A percentile compares a stretch with the other conserved stretches of the same genome.
These are phyloP conservation scores for Colletotrichum sojae DNA, from an alignment of 2,329 filamentous ascomycete genomes.

Conservation along the genomic window DNA sequence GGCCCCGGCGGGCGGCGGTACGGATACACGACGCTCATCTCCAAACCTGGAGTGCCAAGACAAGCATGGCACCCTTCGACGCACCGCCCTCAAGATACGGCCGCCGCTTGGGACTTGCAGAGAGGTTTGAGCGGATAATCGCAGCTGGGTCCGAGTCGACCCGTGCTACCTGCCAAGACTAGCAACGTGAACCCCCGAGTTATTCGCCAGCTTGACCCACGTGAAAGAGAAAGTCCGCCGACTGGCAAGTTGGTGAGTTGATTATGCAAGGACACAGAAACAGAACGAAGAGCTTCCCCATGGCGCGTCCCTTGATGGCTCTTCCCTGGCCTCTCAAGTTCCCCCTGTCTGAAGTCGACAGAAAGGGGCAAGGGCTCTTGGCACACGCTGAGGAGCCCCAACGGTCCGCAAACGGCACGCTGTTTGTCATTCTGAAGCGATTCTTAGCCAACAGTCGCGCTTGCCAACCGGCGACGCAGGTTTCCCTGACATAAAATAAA, in stretches of 20 bases:
- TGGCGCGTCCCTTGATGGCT: constrained; percentile 6
- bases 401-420: constrained; percentile 1
- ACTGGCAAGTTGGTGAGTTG: constrained; percentile 19
- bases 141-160: constrained; percentile 16
- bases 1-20: background rate
- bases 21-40: constrained; percentile 34
- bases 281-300: background rate
- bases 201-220: constrained; percentile 29
- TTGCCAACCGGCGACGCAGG: background rate
- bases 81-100: constrained; percentile 19
- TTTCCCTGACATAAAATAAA: constrained; percentile 5
- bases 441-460: background rate
- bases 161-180: constrained; percentile 28
- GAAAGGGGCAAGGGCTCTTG: constrained; percentile 1
- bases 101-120: constrained; percentile 8
- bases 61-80: constrained; percentile 3
- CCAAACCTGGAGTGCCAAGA: constrained; percentile 29
- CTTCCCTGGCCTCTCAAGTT: constrained; percentile 3
- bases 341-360: constrained; percentile 7
- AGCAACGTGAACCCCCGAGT: background rate
- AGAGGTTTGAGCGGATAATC: constrained; percentile 14
- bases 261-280: background rate
- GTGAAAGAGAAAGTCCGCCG: constrained; percentile 22
- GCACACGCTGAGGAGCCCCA: background rate
- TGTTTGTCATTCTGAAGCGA: background rate